Evolutionary conservation across 805 yeast genomes (phyloP).

Genomic region (Cyberlindnera samutprakarnensis): DNA sequence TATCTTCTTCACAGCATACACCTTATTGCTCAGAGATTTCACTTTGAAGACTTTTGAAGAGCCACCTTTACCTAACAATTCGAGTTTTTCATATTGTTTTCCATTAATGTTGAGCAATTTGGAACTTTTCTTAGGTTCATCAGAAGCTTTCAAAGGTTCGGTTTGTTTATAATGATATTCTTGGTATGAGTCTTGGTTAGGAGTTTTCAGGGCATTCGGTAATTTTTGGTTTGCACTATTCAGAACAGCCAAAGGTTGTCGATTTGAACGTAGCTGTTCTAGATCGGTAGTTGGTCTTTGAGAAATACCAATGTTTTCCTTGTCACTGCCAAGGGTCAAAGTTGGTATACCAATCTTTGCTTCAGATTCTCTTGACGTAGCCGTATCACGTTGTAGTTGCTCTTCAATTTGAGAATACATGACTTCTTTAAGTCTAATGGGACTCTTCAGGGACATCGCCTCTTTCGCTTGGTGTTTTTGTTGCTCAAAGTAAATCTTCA

Average conservation of each 20-base stretch:
- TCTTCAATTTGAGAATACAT: conserved; percentile 17
- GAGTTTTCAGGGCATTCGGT: conserved; percentile 4
- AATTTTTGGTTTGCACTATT: conserved; percentile 8
- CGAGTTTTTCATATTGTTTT: conserved; percentile 62
- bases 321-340: conserved; percentile 3
- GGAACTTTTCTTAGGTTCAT: conserved; percentile 12
- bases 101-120: conserved; percentile 42
- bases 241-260: conserved; percentile 17
- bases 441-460: conserved; percentile 16
- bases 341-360: conserved; percentile 5
- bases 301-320: conserved; percentile 7
- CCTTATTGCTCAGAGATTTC: conserved; percentile 44
- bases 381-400: conserved; percentile 20
- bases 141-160: conserved; percentile 20
- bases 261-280: neutral
- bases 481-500: conserved; percentile 29
- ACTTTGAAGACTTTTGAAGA: conserved; percentile 86
- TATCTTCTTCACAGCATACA: conserved; percentile 78
- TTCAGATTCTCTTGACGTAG: conserved; percentile 11
- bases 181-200: conserved; percentile 4
- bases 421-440: conserved; percentile 17
- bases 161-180: conserved; percentile 14
- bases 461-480: conserved; percentile 28
- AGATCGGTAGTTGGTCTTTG: conserved; percentile 3
- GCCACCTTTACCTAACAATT: conserved; percentile 84